These are phyloP conservation scores for Mentha longifolia DNA, from an alignment of 257 asterid genomes.

Conservation along the genomic window DNA sequence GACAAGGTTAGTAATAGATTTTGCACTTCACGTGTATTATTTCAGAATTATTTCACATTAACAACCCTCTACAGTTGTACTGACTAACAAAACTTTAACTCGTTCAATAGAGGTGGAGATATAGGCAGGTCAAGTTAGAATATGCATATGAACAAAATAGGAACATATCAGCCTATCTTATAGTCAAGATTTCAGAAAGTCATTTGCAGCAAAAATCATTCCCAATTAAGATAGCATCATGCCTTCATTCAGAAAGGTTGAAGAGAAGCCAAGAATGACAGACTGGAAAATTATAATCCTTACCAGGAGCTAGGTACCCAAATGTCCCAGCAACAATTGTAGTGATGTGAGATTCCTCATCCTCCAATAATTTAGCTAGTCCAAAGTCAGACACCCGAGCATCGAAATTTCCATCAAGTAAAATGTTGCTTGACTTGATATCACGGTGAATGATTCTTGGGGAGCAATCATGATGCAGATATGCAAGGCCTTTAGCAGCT, in stretches of 20 bases:
- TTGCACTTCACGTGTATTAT: neutral
- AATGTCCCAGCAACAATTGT: conserved; percentile 98
- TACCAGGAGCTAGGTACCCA: conserved; percentile 98
- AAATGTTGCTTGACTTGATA: conserved; percentile 90
- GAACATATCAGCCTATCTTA: neutral
- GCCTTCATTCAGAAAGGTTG: conserved; percentile 18
- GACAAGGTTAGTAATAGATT: neutral
- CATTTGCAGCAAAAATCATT: no score
- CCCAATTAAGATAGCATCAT: conserved; percentile 4
- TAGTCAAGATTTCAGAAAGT: neutral
- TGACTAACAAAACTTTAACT: conserved; percentile 2
- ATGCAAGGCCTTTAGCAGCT: conserved; percentile 93
- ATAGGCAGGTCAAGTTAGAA: conserved; percentile 16
- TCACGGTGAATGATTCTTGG: conserved; percentile 96
- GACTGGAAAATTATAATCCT: conserved; percentile 22
- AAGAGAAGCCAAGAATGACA: conserved; percentile 21
- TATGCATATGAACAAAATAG: conserved; percentile 11
- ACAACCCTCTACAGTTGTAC: neutral
- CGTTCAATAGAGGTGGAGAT: neutral
- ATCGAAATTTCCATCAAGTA: conserved; percentile 85
- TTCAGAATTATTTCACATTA: conserved; percentile 1
- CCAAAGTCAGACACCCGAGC: conserved; percentile 98
- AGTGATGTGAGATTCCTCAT: conserved; percentile 95
- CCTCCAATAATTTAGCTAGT: conserved; percentile 88
- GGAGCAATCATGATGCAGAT: conserved; percentile 94